Conservation (phyloP, 139 green algal genomes). For the Chlamydomonas applanata region DNA sequence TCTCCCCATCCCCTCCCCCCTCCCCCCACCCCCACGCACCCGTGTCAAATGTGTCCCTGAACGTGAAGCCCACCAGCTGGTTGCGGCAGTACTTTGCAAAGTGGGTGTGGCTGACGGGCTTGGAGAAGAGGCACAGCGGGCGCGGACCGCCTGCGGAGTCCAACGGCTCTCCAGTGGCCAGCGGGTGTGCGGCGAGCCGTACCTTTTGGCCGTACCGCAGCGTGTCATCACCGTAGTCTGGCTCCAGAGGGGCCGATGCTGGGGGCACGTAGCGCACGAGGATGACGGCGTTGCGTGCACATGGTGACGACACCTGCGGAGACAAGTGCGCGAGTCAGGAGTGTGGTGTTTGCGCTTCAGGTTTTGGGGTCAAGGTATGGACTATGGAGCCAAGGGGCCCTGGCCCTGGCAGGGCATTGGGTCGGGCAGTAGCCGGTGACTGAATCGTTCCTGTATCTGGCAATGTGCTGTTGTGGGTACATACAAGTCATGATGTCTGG, state of each 20-base stretch:
- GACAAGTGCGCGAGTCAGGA: neutral
- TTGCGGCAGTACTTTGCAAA: slow-evolving; percentile 45
- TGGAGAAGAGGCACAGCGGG: slow-evolving; percentile 50
- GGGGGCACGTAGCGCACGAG: slow-evolving; percentile 42
- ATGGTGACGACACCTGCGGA: slow-evolving; percentile 4
- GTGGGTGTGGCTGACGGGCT: slow-evolving; percentile 38
- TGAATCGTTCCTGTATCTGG: too few relatives aligned
- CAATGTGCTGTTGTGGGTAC: too few relatives aligned
- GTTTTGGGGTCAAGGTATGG: too few relatives aligned
- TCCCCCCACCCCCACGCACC: slow-evolving; percentile 7
- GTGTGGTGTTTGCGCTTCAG: too few relatives aligned
- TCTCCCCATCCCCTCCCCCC: too few relatives aligned
- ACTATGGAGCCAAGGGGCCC: too few relatives aligned
- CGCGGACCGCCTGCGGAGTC: slow-evolving; percentile 28
- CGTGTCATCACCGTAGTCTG: slow-evolving; percentile 39
- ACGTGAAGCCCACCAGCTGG: slow-evolving; percentile 54
- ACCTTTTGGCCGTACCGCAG: slow-evolving; percentile 55
- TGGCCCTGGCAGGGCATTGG: too few relatives aligned
- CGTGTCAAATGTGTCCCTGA: slow-evolving; percentile 39
- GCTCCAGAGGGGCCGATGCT: slow-evolving; percentile 27
- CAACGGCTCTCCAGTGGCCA: neutral
- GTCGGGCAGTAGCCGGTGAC: too few relatives aligned
- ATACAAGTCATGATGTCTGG: too few relatives aligned
- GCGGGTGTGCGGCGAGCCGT: neutral
- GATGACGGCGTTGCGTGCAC: slow-evolving; percentile 51